Conservation (phyloP, 257 asterid genomes). For the Solanum lycopersicoides region DNA sequence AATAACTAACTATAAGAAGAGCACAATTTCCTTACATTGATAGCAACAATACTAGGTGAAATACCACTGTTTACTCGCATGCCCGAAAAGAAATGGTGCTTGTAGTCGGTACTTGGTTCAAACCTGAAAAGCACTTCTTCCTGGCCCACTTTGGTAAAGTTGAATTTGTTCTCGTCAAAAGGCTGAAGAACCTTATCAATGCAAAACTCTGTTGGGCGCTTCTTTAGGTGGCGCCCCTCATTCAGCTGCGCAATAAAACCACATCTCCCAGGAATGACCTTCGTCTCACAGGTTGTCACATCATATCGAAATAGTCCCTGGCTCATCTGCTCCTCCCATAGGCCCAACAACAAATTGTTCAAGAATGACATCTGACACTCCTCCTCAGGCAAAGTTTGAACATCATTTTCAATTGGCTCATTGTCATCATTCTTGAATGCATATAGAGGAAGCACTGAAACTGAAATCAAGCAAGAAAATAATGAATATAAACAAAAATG, state of each 20-base stretch:
- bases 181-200: conserved; percentile 75
- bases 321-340: conserved; percentile 64
- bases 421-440: conserved; percentile 31
- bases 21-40: conserved; percentile 41
- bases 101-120: conserved; percentile 35
- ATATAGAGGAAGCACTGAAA: conserved; percentile 49
- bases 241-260: conserved; percentile 76
- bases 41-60: conserved; percentile 51
- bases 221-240: conserved; percentile 79
- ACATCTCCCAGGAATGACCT: conserved; percentile 44
- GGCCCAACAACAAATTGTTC: conserved; percentile 42
- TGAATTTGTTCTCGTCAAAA: conserved; percentile 56
- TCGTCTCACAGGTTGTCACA: conserved; percentile 62
- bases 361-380: conserved; percentile 25
- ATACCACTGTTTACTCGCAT: conserved; percentile 8
- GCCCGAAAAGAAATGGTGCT: conserved; percentile 20
- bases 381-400: conserved; percentile 14
- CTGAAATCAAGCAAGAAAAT: conserved; percentile 17
- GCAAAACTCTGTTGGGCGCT: conserved; percentile 64
- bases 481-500: background rate
- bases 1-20: background rate
- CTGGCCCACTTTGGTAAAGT: conserved; percentile 62
- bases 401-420: conserved; percentile 7
- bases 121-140: conserved; percentile 73
- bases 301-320: conserved; percentile 64